Conservation (phyloP, 2,329 filamentous ascomycete species). For the Zymoseptoria tritici region DNA sequence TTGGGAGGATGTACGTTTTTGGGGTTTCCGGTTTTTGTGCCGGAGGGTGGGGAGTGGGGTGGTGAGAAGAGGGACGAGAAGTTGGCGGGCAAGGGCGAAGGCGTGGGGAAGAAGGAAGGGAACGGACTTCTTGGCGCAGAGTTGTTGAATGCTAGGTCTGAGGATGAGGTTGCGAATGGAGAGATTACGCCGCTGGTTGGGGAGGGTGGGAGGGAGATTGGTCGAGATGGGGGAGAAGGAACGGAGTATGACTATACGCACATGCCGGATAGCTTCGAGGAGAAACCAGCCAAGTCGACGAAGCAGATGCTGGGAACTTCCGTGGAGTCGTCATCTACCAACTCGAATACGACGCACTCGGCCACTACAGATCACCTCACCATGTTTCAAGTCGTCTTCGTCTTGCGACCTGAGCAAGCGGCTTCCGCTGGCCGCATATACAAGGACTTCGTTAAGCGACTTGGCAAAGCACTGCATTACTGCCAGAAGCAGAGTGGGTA, state of each 20-base stretch:
- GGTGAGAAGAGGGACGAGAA: not conserved
- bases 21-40: slow-evolving; percentile 76
- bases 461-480: slow-evolving; percentile 86
- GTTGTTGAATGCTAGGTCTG: not conserved
- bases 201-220: not conserved
- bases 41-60: slow-evolving; percentile 51
- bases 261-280: slow-evolving; percentile 19
- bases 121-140: not conserved
- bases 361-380: slow-evolving; percentile 58
- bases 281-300: slow-evolving; percentile 5
- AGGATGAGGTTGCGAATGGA: not conserved
- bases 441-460: slow-evolving; percentile 80
- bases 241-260: slow-evolving; percentile 21
- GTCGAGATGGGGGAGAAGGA: not conserved
- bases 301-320: slow-evolving; percentile 20
- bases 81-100: slow-evolving; percentile 3
- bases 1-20: slow-evolving; percentile 74
- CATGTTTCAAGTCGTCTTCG: slow-evolving; percentile 97
- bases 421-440: slow-evolving; percentile 66
- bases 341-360: slow-evolving; percentile 16
- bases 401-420: slow-evolving; percentile 71
- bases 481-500: slow-evolving; percentile 86
- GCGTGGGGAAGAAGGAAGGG: not conserved
- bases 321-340: slow-evolving; percentile 25
- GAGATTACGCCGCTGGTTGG: not conserved